Percentiles rank a stretch among this genome's conserved stretches.
phyloP scores from a whole-genome alignment of 495 filamentous ascomycete species.

The Lepraria neglecta region DNA sequence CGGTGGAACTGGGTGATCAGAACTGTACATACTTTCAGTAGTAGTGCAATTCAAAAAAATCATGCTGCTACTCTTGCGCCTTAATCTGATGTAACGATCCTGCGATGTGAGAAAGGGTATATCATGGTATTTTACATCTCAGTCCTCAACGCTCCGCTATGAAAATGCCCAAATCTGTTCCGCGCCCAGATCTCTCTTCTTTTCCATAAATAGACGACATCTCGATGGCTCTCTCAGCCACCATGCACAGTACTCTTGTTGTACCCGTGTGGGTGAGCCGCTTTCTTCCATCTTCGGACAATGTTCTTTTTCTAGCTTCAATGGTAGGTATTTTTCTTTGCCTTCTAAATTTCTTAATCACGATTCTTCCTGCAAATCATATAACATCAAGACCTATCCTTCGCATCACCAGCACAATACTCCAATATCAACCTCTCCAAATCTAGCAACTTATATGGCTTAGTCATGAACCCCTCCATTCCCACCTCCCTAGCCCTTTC shows the following conservation, averaged over 20 bases:
- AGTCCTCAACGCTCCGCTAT: too few relatives aligned
- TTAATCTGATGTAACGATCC: too few relatives aligned
- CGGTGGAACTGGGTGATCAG: too few relatives aligned
- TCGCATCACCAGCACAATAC: constrained; percentile 41
- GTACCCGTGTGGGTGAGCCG: not conserved
- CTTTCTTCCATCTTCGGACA: not conserved
- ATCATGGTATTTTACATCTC: too few relatives aligned
- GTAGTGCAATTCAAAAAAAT: too few relatives aligned
- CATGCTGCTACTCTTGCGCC: too few relatives aligned
- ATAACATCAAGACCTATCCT: not conserved
- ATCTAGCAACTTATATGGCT: constrained; percentile 69
- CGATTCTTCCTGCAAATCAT: too few relatives aligned
- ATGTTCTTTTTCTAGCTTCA: not conserved
- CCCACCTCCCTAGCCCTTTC: constrained; percentile 59
- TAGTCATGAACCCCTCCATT: constrained; percentile 73
- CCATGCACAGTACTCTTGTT: not conserved
- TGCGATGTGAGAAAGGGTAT: too few relatives aligned
- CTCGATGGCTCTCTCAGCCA: not conserved
- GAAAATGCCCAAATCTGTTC: too few relatives aligned
- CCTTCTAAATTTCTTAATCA: not conserved
- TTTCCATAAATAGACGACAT: not conserved
- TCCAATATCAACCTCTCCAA: constrained; percentile 61
- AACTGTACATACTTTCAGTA: too few relatives aligned
- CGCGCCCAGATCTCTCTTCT: not conserved
- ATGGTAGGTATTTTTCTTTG: not conserved